These are phyloP conservation scores for Silene latifolia DNA, from an alignment of 148 eudicot genomes.

Conservation along the genomic window DNA sequence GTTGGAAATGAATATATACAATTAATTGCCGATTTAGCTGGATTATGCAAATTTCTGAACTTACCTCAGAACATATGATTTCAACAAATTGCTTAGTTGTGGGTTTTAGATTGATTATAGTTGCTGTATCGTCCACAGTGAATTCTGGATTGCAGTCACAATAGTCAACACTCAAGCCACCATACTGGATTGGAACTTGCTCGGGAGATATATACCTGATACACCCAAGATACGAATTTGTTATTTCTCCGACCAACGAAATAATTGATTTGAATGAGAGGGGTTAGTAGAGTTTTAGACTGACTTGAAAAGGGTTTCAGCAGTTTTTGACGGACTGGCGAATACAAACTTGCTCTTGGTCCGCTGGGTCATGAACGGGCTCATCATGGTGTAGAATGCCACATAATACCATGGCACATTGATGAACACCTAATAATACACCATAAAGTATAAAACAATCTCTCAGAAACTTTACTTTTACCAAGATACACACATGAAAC, in stretches of 20 bases:
- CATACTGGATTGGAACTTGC: slow-evolving; percentile 86
- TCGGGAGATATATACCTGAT: slow-evolving; percentile 82
- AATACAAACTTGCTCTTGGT: slow-evolving; percentile 94
- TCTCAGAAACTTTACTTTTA: not conserved
- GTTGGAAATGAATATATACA: too few species aligned
- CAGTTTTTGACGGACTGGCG: slow-evolving; percentile 70
- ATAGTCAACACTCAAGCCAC: slow-evolving; percentile 72
- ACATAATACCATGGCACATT: slow-evolving; percentile 91
- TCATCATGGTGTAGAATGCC: slow-evolving; percentile 73
- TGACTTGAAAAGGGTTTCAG: slow-evolving; percentile 87
- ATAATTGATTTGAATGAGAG: not conserved
- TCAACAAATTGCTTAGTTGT: slow-evolving; percentile 69
- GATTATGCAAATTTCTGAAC: not conserved
- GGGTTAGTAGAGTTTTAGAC: slow-evolving; percentile 11
- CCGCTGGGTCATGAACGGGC: slow-evolving; percentile 76
- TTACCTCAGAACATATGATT: slow-evolving; percentile 71
- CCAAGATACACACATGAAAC: not conserved
- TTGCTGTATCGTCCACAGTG: slow-evolving; percentile 55
- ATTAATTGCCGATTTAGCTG: too few species aligned
- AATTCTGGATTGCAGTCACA: slow-evolving; percentile 74
- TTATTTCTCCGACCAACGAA: not conserved
- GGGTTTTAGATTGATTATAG: slow-evolving; percentile 61
- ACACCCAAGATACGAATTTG: slow-evolving; percentile 4
- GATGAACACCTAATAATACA: slow-evolving; percentile 52
- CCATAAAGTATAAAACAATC: slow-evolving; percentile 9